phyloP scores from a whole-genome alignment of 176 grass and related monocot genomes.

The Aegilops sharonensis region DNA sequence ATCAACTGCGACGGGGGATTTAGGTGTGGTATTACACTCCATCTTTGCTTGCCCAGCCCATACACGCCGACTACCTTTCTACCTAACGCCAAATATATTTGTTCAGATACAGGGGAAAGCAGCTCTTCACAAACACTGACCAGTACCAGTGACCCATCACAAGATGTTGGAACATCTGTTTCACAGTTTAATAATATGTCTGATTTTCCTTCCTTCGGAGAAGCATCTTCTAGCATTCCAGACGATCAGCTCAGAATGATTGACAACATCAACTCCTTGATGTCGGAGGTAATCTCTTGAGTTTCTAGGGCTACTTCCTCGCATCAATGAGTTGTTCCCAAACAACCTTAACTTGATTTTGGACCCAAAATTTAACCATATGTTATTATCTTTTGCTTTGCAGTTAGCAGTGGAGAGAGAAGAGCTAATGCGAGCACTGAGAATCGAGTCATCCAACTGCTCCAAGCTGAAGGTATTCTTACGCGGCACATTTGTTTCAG shows the following conservation, averaged over 20 bases:
- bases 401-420: constrained; percentile 99
- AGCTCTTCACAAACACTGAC: constrained; percentile 45
- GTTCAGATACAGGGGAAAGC: constrained; percentile 42
- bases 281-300: constrained; percentile 66
- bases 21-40: constrained; percentile 52
- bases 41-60: constrained; percentile 6
- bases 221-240: constrained; percentile 55
- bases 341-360: constrained; percentile 18
- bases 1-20: constrained; percentile 81
- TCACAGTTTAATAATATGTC: constrained; percentile 34
- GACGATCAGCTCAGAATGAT: constrained; percentile 82
- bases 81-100: constrained; percentile 36
- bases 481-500: constrained; percentile 11
- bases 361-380: background rate
- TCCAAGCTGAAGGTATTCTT: constrained; percentile 86
- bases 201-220: constrained; percentile 50
- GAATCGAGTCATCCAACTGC: constrained; percentile 97
- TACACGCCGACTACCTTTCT: constrained; percentile 3
- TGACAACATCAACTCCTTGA: constrained; percentile 66
- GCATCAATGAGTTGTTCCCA: background rate
- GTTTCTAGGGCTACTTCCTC: background rate
- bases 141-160: constrained; percentile 32
- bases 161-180: constrained; percentile 51
- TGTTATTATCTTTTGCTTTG: constrained; percentile 13
- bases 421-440: constrained; percentile 74